Evolutionary conservation across 768 basidiomycete genomes (phyloP).

Genomic region (Hericium alpestre): DNA sequence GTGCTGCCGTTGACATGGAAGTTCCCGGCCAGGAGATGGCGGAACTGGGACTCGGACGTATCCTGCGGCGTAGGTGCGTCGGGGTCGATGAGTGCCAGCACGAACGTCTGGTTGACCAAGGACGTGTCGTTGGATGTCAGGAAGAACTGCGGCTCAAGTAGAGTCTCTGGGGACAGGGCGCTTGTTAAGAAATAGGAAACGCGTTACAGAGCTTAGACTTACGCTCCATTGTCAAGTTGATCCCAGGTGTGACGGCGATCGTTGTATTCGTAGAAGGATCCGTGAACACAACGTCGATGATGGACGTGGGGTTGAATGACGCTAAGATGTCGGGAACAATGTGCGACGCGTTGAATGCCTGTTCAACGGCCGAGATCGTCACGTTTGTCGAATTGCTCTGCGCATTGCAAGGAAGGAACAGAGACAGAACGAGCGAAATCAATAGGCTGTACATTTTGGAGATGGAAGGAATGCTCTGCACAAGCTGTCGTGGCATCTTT

Average conservation of each 20-base stretch:
- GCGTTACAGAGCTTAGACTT: background rate
- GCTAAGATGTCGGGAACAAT: constrained; percentile 4
- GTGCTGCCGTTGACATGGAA: constrained; percentile 12
- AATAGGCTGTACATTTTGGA: background rate
- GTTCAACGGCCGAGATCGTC: background rate
- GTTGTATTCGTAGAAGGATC: background rate
- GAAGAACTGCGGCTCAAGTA: constrained; percentile 10
- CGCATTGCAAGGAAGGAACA: background rate
- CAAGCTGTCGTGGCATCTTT: background rate
- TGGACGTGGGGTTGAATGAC: background rate
- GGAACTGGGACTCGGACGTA: constrained; percentile 18
- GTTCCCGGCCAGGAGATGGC: constrained; percentile 20
- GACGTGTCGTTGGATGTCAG: constrained; percentile 4
- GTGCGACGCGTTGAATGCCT: background rate
- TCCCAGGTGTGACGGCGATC: background rate
- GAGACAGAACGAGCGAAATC: background rate
- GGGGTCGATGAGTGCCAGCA: constrained; percentile 23
- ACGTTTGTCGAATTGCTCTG: background rate
- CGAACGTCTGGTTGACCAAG: constrained; percentile 14
- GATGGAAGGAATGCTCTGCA: background rate
- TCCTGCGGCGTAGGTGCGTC: constrained; percentile 23
- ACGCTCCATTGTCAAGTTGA: constrained; percentile 6
- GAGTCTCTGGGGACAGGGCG: background rate
- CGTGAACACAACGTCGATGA: background rate
- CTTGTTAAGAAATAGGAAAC: background rate